Base-by-base conservation (phyloP, 345 rosid species). In the Eucalyptus tenuipes region DNA sequence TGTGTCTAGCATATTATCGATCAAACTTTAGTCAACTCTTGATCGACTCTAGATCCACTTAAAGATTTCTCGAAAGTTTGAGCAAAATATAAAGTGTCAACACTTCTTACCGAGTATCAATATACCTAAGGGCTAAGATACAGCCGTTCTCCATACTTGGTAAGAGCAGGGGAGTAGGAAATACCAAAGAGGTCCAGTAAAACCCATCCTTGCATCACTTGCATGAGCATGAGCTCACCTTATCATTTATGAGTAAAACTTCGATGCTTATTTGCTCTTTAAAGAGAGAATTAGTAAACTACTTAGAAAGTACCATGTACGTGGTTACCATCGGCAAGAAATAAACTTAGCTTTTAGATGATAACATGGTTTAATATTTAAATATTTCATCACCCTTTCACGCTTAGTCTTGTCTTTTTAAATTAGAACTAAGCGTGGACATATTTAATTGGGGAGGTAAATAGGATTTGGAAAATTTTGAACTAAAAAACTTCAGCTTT, bases 401-500 rank as follows among this genome's bases (percentile, higher is more conserved):
- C 4, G 8, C 57, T 52, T 52, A 52, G 25, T 20, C 2, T 52
- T 1, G 25, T 52, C 57, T 52, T 52, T 2, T 52, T 0, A 52
- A 0, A 52, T 10, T 52, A 52, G 5, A 7, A 52, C 10, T 52
- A 52, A 52, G 57, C 10, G 4, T 52, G 5, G 0, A 20, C 57
- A 52, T 52, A 52, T 52, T 52, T 52, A 20, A 52, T 52, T 20
- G 20, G 25, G 0, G 10, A 52, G 57, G 25, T 7, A 52, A 52
- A 20, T 52, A 52, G 10, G 10, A 52, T 52, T 52, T 52, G 10
- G 0, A 52, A 18, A 52, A 52, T 0, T 52, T 52, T 52, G 57
- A 52, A 52, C 10, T 52, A 5, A 52, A 52, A 52, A 8, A 52
- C 25, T 52, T 52, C 25, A 52, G 25, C 0, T 52, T 52, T 20